Base-by-base conservation (phyloP, 75 land plant species). In the Ceratopteris richardii region DNA sequence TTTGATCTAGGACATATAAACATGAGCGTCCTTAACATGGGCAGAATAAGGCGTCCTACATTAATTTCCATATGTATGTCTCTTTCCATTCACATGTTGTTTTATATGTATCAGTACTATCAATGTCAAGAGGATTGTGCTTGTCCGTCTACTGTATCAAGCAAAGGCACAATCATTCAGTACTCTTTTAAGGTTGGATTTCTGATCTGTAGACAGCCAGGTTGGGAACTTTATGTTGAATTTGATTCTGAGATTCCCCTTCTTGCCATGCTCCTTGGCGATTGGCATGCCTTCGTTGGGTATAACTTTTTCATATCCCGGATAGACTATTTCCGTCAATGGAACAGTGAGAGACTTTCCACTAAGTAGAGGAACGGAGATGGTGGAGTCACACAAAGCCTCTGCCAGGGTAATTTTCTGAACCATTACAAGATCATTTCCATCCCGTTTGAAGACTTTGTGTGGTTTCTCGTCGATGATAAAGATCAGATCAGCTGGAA, bases 281-380 rank as follows among this genome's bases (percentile, higher is more conserved):
- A 84, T 56, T 0, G 88, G 88, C 88, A 85, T 85, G 22, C 88
- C 88, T 42, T 85, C 85, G 1, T 71, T 66, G 16, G 64, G 74
- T 39, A 85, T 65, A 23, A 75, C 82, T 74, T 81, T 83, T 68
- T 81, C 88, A 37, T 67, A 81, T 4, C 74, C 77, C n/a, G 85
- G 85, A 39, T 66, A 66, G 13, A 85, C 64, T 22, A 85, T 51
- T 29, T 68, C 61, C 41, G 73, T 60, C 21, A 74, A 50, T 0
- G 81, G 70, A 10, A 85, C 26, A 7, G 65, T 78, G 22, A 81
- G 66, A 33, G 28, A 66, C 56, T 79, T 68, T 12, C 80, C 82
- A 65, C 76, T 78, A 5, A 81, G 73, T 11, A 84, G 75, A 18
- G 68, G 58, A 6, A 85, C 7, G 18, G 75, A 57, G 9, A 60